Evolutionary conservation across 176 grass and related monocot species (phyloP), one percentile per base, ranked within the genome.

Genomic region (Saccharum spontaneum): DNA sequence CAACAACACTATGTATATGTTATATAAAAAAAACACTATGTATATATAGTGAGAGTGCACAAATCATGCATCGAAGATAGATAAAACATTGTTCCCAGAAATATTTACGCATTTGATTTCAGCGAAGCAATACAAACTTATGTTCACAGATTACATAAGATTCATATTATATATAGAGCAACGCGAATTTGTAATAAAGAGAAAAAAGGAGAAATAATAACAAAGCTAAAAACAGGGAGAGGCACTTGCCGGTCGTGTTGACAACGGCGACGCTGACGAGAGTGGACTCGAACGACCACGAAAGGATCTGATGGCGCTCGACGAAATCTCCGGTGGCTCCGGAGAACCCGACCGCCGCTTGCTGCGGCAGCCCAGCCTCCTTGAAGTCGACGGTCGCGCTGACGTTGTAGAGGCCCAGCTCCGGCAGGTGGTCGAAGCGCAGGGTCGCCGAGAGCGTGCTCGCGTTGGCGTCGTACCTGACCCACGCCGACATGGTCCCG

Each of bases 401-500:
- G 67, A 72, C 67, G 5, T 36, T 71, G 40, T 86, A 70, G 6
- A 31, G 8, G 13, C 77, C 37, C 15, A 24, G 77, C 55, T 5
- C 59, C 4, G 73, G 73, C 9, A 2, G 73, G 1, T 55, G 7
- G 48, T 76, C 73, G 60, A 63, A 22, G 10, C 52, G 20, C 9
- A 79, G 52, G 0, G 39, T 10, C 20, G 12, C 75, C 6, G 52
- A 16, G 52, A 86, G 75, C 52, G 20, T 57, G 18, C 76, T 15
- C 15, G 38, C 43, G 66, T 2, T 1, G 54, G 67, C 6, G 52
- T 86, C 67, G 84, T 86, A 86, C 28, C 33, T 78, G 67, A 86
- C 69, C 84, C 54, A 60, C 20, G 67, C 75, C 18, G 84, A 86
- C 75, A 86, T 79, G 75, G 77, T 23, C 18, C 75, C 84, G 50